These are phyloP conservation scores for Quercus tomentella DNA, from an alignment of 331 rosid genomes.

Conservation along the genomic window DNA sequence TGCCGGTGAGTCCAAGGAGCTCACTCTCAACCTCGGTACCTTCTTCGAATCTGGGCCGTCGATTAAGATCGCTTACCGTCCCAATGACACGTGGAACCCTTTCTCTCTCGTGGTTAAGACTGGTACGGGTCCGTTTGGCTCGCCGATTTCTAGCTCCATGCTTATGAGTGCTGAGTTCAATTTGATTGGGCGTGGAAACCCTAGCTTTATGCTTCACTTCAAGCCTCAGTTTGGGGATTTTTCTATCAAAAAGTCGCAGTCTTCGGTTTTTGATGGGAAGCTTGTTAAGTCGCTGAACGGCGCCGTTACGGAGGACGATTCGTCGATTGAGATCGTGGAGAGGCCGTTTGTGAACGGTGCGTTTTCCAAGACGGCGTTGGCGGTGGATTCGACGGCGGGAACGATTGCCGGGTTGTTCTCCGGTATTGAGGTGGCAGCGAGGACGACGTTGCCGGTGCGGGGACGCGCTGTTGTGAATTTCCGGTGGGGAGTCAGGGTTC, in stretches of 20 bases:
- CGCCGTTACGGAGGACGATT: conserved; percentile 20
- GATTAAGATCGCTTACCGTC: conserved; percentile 54
- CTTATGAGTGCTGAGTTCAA: conserved; percentile 78
- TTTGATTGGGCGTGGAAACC: conserved; percentile 38
- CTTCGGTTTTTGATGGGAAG: conserved; percentile 51
- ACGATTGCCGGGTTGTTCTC: conserved; percentile 38
- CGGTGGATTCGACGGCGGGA: conserved; percentile 17
- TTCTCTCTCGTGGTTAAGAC: conserved; percentile 70
- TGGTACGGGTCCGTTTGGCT: conserved; percentile 67
- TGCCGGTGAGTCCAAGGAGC: conserved; percentile 82
- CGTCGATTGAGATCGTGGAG: conserved; percentile 29
- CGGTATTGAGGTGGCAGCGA: conserved; percentile 68
- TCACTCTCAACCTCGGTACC: conserved; percentile 66
- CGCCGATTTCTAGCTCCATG: conserved; percentile 66
- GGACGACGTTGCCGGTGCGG: conserved; percentile 57
- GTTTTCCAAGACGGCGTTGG: conserved; percentile 28
- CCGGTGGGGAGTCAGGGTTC: conserved; percentile 84
- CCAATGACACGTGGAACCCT: conserved; percentile 72
- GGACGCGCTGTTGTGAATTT: conserved; percentile 52
- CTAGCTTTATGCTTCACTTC: conserved; percentile 81
- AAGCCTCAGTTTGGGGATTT: conserved; percentile 85
- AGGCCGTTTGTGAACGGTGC: conserved; percentile 27
- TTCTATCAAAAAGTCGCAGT: conserved; percentile 73
- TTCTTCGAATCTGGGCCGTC: conserved; percentile 80
- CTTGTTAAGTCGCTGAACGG: conserved; percentile 9